A percentile compares a stretch with the other conserved stretches of the same genome.
Evolutionary conservation across 139 green algal species (phyloP).

Genomic region (Spirogloea muscicola): DNA sequence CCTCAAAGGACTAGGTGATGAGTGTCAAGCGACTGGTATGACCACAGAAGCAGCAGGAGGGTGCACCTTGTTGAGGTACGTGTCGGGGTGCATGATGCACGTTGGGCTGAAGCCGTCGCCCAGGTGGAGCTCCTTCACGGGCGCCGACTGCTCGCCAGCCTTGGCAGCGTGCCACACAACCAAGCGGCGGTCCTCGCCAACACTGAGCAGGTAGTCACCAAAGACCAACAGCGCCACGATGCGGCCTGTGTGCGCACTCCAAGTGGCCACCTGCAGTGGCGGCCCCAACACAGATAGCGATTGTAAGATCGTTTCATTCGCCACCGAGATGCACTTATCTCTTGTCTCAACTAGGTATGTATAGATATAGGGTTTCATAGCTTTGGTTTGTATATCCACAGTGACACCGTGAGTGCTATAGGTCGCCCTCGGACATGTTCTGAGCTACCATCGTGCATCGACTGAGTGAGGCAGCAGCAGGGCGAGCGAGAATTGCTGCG

Average conservation of each 20-base stretch:
- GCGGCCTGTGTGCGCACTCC: conserved; percentile 18
- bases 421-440: neutral
- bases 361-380: neutral
- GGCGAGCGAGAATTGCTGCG: neutral
- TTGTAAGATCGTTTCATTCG: neutral
- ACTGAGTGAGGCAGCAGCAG: neutral
- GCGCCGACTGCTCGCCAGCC: neutral
- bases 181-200: conserved; percentile 64
- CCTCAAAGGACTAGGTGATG: too few species aligned
- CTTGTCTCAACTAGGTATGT: neutral
- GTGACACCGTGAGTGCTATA: neutral
- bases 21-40: too few species aligned
- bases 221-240: conserved; percentile 74
- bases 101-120: conserved; percentile 65
- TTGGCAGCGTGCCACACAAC: conserved; percentile 59
- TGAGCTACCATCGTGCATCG: neutral
- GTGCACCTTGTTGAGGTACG: conserved; percentile 94
- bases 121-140: conserved; percentile 11
- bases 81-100: conserved; percentile 88
- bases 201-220: conserved; percentile 72
- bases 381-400: neutral
- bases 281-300: neutral
- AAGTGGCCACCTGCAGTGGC: conserved; percentile 36
- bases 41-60: too few species aligned
- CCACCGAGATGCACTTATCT: neutral